Evolutionary conservation across 2,329 filamentous ascomycete genomes (phyloP), one percentile per base, ranked within the genome.

Genomic region (Hypoxylon sp.): DNA sequence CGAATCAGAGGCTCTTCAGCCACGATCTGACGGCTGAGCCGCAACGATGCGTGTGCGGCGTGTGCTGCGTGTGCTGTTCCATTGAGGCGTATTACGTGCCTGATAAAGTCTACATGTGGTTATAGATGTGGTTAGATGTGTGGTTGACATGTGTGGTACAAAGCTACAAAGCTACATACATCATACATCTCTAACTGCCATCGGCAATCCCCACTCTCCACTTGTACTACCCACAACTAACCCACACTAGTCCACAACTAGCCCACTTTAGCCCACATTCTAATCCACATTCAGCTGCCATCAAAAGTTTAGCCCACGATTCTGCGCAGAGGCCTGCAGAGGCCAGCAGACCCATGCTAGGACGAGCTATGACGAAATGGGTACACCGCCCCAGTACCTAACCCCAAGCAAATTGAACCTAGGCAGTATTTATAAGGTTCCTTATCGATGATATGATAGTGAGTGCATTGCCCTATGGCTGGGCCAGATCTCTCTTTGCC

Each of bases 1-100:
- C 68, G 58, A 70, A 70, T 71, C 65, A 71, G 46, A 64, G 4
- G n/a, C 7, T 30, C 22, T 11, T 31, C 53, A 71, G 65, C 66
- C 62, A 69, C 62, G 50, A 35, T 37, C 30, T 37, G 22, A 49
- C 22, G 22, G 30, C 62, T 68, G 69, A 71, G 69, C 69, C 69
- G 69, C 69, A 71, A 69, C 17, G n/a, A 25, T 46, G 48, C 61
- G 50, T 56, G 46, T 63, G 37, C 46, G 35, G 64, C 25, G 25
- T 27, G 25, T 27, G 25, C 25, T 46, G 48, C 61, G 50, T 56
- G 46, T 63, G 37, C 46, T 42, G 64, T 70, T 68, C 59, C 68
- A 70, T 70, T 61, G 65, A 70, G 68, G 68, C 64, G 64, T 50
- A 68, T 64, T 54, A 59, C 48, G 44, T 65, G 49, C 48, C 56